Base-by-base conservation (phyloP, 2,329 filamentous ascomycete species). In the Teratosphaeria nubilosa region DNA sequence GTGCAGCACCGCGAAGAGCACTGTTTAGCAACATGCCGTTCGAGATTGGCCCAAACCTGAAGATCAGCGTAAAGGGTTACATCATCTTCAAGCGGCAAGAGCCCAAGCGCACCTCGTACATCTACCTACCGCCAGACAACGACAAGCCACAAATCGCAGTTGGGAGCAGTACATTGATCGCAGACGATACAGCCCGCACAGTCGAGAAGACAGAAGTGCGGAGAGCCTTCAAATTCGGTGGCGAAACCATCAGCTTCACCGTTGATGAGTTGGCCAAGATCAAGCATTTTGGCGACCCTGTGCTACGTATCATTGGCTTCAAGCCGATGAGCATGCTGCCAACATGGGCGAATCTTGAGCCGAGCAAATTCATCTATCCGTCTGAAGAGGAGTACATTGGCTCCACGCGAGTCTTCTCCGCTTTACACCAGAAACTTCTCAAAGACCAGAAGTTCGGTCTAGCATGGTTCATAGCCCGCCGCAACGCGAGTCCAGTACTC, bases 191-290 rank as follows among this genome's bases (percentile, higher is more conserved):
- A 20, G 83, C 86, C 1, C 81, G 86, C 41, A 83, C 84, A 0
- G 84, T 97, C 0, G 86, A 95, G 62, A 91, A 91, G 65, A 76
- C 76, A 2, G 91, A 97, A 67, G 82, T 95, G 22, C 87, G 87
- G 59, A 96, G 94, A 73, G 94, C 92, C 0, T 99, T 94, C 78
- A 96, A 94, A 67, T 97, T 97, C 69, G 94, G 92, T 13, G 91
- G 90, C 45, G 90, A 95, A 64, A 90, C 90, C 53, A 84, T 99
- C 53, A 82, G 87, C 54, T 99, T 99, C 71, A 86, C 86, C 0
- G 82, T 86, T 0, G 91, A 96, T 34, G 92, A 99, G 71, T 84
- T 92, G 60, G 86, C 86, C 59, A 76, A 81, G 22, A 79, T 99
- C 59, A 86, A 86, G 61, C 78, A 89, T 64, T 96, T 96, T 66